A percentile compares a stretch with the other conserved stretches of the same genome.
Evolutionary conservation across 352 stramenopile species (phyloP).

Genomic region (Phytophthora citrophthora): DNA sequence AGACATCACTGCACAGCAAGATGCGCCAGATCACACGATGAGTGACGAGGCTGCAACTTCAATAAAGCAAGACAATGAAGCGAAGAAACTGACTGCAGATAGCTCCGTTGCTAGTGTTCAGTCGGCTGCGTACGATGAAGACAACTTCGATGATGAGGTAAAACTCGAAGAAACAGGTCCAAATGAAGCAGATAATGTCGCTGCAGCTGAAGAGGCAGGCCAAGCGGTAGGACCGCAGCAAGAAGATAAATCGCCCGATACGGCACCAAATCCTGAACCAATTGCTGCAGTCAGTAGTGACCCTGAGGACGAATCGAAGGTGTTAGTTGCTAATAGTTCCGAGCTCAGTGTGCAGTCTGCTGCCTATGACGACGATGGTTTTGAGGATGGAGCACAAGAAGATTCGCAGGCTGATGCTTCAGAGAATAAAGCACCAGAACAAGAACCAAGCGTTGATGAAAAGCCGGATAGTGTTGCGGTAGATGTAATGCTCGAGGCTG

Average conservation of each 20-base stretch:
- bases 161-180: not conserved
- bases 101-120: slow-evolving; percentile 23
- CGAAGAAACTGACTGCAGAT: slow-evolving; percentile 14
- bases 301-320: slow-evolving; percentile 7
- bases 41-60: not conserved
- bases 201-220: slow-evolving; percentile 6
- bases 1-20: not conserved
- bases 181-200: slow-evolving; percentile 1
- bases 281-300: not conserved
- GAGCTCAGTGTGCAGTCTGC: slow-evolving; percentile 23
- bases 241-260: not conserved
- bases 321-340: slow-evolving; percentile 17
- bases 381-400: slow-evolving; percentile 25
- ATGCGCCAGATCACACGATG: no score
- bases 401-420: not conserved
- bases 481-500: not conserved
- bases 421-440: slow-evolving; percentile 7
- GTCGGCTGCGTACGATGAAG: slow-evolving; percentile 29
- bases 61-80: slow-evolving; percentile 5
- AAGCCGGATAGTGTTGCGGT: not conserved
- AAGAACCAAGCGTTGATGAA: not conserved
- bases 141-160: slow-evolving; percentile 35
- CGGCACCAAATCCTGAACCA: no score
- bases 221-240: not conserved
- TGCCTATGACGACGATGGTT: slow-evolving; percentile 35